Conservation (phyloP, 2,329 filamentous ascomycete species). For the Pseudogymnoascus sp. region DNA sequence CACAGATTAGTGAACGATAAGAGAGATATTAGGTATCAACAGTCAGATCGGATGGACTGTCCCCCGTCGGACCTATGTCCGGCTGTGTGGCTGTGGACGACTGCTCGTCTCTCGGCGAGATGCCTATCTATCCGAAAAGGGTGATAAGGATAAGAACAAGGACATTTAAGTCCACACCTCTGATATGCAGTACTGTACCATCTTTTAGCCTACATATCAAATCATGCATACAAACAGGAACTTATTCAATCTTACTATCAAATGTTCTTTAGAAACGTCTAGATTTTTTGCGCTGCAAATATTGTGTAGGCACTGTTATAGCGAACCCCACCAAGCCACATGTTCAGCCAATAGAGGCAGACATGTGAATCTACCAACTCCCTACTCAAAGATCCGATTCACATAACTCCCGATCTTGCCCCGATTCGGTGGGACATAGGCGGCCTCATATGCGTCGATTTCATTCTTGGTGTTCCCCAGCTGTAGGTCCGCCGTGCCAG, state of each 20-base stretch:
- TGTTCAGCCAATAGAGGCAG: not conserved
- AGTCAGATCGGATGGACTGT: not conserved
- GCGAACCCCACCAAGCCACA: not conserved
- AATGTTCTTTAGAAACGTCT: not conserved
- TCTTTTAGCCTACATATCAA: not conserved
- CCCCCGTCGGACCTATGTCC: not conserved
- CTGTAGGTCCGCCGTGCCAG: conserved; percentile 33
- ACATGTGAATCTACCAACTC: not conserved
- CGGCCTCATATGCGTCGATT: conserved; percentile 11
- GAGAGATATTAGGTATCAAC: not conserved
- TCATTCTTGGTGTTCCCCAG: conserved; percentile 12
- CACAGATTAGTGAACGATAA: not conserved
- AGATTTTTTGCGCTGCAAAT: not conserved
- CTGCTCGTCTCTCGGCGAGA: not conserved
- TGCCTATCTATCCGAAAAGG: not conserved
- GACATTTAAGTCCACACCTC: not conserved
- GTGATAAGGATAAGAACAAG: not conserved
- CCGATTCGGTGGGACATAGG: not conserved
- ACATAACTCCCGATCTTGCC: conserved; percentile 6
- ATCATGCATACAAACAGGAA: not conserved
- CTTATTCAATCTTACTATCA: not conserved
- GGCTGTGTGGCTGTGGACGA: not conserved
- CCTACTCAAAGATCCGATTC: conserved; percentile 12
- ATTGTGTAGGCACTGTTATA: not conserved
- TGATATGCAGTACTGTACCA: not conserved